These are phyloP conservation scores for Penicillium sp. DNA, from an alignment of 2,329 filamentous ascomycete genomes.

Conservation along the genomic window DNA sequence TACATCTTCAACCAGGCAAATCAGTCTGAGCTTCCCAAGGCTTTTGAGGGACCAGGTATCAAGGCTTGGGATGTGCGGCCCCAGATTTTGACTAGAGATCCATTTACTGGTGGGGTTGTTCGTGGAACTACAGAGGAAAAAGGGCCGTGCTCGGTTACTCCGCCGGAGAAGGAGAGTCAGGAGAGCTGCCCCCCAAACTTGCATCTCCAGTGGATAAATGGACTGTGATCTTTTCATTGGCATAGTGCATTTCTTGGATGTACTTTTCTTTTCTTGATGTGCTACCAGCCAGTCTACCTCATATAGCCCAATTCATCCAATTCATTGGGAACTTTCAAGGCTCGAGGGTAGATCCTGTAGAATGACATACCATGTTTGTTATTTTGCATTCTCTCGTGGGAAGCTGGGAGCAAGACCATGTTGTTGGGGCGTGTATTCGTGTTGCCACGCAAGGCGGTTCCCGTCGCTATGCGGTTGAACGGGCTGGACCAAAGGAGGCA, in stretches of 20 bases:
- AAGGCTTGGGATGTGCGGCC: conserved; percentile 30
- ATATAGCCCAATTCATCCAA: neutral
- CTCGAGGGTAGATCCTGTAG: neutral
- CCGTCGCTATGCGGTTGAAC: neutral
- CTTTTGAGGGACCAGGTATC: conserved; percentile 13
- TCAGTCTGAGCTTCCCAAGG: neutral
- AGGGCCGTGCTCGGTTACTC: conserved; percentile 16
- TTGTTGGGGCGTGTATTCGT: conserved; percentile 2
- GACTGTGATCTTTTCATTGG: neutral
- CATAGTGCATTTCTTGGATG: neutral
- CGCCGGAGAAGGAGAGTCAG: neutral
- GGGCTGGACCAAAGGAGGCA: neutral
- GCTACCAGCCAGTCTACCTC: neutral
- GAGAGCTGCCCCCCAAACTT: conserved; percentile 1
- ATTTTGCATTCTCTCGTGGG: conserved; percentile 6
- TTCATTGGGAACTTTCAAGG: neutral
- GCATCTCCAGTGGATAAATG: neutral
- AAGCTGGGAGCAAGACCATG: neutral
- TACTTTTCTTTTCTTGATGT: neutral
- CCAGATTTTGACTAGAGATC: conserved; percentile 35
- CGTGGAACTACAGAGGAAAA: conserved; percentile 10
- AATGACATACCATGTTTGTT: neutral
- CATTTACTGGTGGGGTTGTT: conserved; percentile 30
- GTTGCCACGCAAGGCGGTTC: conserved; percentile 13
- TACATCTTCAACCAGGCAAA: neutral